These are phyloP conservation scores for Kappamyces sp. DNA, from an alignment of 192 early-diverging fungal genomes.

Conservation along the genomic window DNA sequence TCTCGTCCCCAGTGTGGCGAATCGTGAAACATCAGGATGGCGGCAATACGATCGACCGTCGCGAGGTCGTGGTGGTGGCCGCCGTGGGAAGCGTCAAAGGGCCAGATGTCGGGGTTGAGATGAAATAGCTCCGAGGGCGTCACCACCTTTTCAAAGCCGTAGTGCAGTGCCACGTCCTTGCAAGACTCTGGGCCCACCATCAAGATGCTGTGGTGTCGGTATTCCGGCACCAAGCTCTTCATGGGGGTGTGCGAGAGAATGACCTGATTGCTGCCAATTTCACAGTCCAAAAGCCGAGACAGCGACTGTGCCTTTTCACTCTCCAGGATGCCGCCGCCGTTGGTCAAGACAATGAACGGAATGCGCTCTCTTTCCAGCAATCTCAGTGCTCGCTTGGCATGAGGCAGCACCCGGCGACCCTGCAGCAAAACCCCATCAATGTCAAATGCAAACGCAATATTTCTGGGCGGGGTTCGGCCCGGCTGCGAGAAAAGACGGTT, in stretches of 20 bases:
- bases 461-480: not conserved
- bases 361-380: constrained; percentile 59
- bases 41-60: constrained; percentile 42
- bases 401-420: constrained; percentile 62
- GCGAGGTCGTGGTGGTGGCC: not conserved
- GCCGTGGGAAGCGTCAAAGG: constrained; percentile 35
- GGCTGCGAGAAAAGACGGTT: not conserved
- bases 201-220: constrained; percentile 59
- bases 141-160: constrained; percentile 67
- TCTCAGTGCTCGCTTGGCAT: constrained; percentile 60
- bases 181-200: constrained; percentile 57
- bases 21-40: constrained; percentile 82
- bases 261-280: constrained; percentile 36
- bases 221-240: constrained; percentile 55
- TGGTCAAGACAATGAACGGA: constrained; percentile 78
- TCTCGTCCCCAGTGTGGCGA: constrained; percentile 84
- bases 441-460: constrained; percentile 39
- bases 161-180: constrained; percentile 39
- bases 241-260: constrained; percentile 88
- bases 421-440: constrained; percentile 80
- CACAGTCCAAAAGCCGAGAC: constrained; percentile 22
- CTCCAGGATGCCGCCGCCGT: constrained; percentile 78
- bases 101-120: constrained; percentile 63
- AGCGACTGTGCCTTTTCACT: constrained; percentile 65
- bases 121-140: constrained; percentile 62